Percentiles rank a stretch among this genome's conserved stretches.
phyloP scores from a whole-genome alignment of 306 rosid species.

The Cucurbita argyrosperma region DNA sequence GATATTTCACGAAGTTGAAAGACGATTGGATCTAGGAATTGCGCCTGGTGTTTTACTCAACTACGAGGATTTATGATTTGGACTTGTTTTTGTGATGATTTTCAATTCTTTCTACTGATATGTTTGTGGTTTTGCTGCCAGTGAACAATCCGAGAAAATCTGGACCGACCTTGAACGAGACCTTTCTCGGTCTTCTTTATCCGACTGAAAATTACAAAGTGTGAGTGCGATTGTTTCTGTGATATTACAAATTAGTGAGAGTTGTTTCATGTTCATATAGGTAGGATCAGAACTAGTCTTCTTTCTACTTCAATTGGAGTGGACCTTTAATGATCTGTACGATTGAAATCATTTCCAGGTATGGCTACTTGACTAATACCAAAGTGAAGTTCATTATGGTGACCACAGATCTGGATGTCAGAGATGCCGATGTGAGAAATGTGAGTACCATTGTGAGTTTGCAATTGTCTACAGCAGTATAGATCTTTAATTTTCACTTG shows the following conservation, averaged over 20 bases:
- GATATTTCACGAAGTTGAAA: background rate
- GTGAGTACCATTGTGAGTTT: slow-evolving; percentile 34
- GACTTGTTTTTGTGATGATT: background rate
- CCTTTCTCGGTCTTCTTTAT: slow-evolving; percentile 82
- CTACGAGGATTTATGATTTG: background rate
- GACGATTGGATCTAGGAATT: background rate
- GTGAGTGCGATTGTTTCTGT: slow-evolving; percentile 33
- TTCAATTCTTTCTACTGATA: background rate
- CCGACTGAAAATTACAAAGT: slow-evolving; percentile 92
- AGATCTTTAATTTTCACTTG: background rate
- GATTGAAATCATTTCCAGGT: slow-evolving; percentile 28
- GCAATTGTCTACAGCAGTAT: background rate
- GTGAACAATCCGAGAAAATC: slow-evolving; percentile 90
- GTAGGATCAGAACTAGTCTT: background rate
- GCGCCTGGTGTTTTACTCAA: background rate
- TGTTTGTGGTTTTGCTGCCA: slow-evolving; percentile 13
- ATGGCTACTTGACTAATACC: slow-evolving; percentile 88
- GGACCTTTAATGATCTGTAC: background rate
- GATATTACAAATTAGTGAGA: background rate
- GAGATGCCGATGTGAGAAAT: slow-evolving; percentile 74
- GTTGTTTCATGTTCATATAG: background rate
- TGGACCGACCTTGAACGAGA: slow-evolving; percentile 73
- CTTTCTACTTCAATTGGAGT: background rate
- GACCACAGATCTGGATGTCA: slow-evolving; percentile 79
- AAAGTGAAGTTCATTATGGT: slow-evolving; percentile 94